phyloP scores from a whole-genome alignment of 2,329 filamentous ascomycete species.

The Huntiella abstrusa region DNA sequence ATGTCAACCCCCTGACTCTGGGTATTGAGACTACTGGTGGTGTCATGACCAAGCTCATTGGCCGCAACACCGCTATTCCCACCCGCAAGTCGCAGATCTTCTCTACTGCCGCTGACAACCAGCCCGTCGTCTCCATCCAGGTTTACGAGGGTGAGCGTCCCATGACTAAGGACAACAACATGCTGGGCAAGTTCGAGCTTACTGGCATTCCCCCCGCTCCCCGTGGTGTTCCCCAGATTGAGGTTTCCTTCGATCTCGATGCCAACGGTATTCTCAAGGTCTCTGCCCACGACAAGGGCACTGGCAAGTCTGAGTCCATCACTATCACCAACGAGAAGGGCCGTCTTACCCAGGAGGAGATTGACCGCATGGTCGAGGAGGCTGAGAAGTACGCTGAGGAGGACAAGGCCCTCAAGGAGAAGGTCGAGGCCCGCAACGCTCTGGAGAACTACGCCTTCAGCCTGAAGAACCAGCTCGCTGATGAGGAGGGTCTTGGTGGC shows the following conservation, averaged over 20 bases:
- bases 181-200: slow-evolving; percentile 95
- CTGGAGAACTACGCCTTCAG: slow-evolving; percentile 99
- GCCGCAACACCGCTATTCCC: slow-evolving; percentile 83
- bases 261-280: slow-evolving; percentile 98
- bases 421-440: slow-evolving; percentile 88
- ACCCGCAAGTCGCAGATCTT: slow-evolving; percentile 97
- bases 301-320: slow-evolving; percentile 90
- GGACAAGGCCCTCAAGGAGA: slow-evolving; percentile 93
- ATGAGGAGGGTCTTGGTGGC: slow-evolving; percentile 88
- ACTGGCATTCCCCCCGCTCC: slow-evolving; percentile 89
- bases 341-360: slow-evolving; percentile 87
- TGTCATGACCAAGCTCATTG: slow-evolving; percentile 94
- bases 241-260: slow-evolving; percentile 94
- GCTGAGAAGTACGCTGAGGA: slow-evolving; percentile 98
- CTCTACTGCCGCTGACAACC: slow-evolving; percentile 91
- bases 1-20: slow-evolving; percentile 88
- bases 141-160: slow-evolving; percentile 87
- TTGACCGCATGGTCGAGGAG: slow-evolving; percentile 97
- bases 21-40: slow-evolving; percentile 96
- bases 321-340: slow-evolving; percentile 99
- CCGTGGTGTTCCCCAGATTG: slow-evolving; percentile 92
- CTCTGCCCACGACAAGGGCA: slow-evolving; percentile 90
- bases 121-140: slow-evolving; percentile 87
- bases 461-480: slow-evolving; percentile 97
- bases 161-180: slow-evolving; percentile 93